phyloP scores from a whole-genome alignment of 1,139 yeast species.

The Suhomyces chickasaworum region DNA sequence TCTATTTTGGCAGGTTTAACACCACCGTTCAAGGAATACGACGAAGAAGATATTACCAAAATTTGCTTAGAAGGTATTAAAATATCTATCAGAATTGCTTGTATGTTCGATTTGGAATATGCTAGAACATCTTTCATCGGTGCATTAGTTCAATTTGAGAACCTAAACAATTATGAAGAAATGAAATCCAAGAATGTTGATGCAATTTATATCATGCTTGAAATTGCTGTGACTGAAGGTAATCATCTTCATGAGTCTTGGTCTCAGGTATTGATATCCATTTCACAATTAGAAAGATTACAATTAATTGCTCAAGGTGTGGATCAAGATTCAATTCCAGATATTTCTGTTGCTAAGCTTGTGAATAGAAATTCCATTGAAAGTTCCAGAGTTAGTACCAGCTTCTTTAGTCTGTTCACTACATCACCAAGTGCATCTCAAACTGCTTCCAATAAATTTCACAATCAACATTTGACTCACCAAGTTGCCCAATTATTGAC shows the following conservation, averaged over 20 bases:
- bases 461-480: conserved; percentile 45
- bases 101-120: conserved; percentile 79
- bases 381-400: conserved; percentile 51
- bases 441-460: conserved; percentile 45
- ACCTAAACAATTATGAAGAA: conserved; percentile 76
- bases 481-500: conserved; percentile 53
- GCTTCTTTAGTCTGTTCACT: conserved; percentile 52
- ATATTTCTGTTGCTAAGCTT: conserved; percentile 73
- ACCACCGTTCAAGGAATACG: conserved; percentile 88
- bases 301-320: conserved; percentile 89
- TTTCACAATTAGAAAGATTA: conserved; percentile 88
- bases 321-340: conserved; percentile 84
- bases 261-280: conserved; percentile 78
- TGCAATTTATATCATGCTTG: conserved; percentile 75
- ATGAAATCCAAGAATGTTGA: conserved; percentile 78
- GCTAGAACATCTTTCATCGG: conserved; percentile 90
- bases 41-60: conserved; percentile 72
- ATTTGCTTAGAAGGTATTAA: conserved; percentile 83
- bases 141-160: conserved; percentile 85
- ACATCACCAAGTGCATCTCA: conserved; percentile 41
- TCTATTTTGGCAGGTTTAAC: conserved; percentile 91
- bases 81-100: conserved; percentile 77
- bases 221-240: conserved; percentile 79
- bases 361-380: conserved; percentile 63
- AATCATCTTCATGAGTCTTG: conserved; percentile 70